Percentiles rank a stretch among this genome's conserved stretches.
Conservation (phyloP, 1,284 basidiomycete genomes). For the Boletus subluridellus region DNA sequence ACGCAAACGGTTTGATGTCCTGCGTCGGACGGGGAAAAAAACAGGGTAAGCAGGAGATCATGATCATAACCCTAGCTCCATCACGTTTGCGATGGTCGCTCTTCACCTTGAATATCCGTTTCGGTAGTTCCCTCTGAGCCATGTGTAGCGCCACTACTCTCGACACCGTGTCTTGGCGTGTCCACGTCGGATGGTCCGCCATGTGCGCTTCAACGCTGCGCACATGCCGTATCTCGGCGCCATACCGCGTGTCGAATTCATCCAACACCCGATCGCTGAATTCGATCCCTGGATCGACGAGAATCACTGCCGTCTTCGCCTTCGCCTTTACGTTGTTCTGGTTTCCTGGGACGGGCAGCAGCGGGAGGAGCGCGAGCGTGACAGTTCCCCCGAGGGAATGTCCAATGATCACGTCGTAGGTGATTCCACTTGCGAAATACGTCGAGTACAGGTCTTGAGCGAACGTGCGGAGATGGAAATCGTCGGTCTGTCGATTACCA, state of each 20-base stretch:
- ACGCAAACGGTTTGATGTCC: slow-evolving; percentile 18
- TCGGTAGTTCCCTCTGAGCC: slow-evolving; percentile 7
- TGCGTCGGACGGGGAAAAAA: not conserved
- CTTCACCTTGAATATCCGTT: slow-evolving; percentile 16
- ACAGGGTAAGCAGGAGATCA: not conserved
- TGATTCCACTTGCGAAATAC: slow-evolving; percentile 14
- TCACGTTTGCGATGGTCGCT: not conserved
- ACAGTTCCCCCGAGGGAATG: slow-evolving; percentile 23
- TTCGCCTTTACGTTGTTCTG: not conserved
- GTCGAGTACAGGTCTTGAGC: slow-evolving; percentile 17
- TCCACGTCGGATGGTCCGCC: slow-evolving; percentile 17
- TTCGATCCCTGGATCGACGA: slow-evolving; percentile 20
- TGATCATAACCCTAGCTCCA: not conserved
- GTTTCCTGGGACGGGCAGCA: slow-evolving; percentile 3
- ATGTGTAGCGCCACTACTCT: slow-evolving; percentile 13
- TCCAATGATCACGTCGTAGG: slow-evolving; percentile 24
- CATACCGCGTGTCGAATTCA: not conserved
- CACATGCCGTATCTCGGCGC: slow-evolving; percentile 1
- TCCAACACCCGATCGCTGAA: slow-evolving; percentile 4
- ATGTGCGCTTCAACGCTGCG: slow-evolving; percentile 6
- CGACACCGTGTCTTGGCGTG: slow-evolving; percentile 14
- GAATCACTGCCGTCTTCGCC: slow-evolving; percentile 11
- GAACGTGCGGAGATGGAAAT: slow-evolving; percentile 12
- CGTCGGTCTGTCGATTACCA: slow-evolving; percentile 11
- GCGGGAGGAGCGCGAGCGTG: slow-evolving; percentile 14